phyloP scores from a whole-genome alignment of 164 flowering plant genomes.

The Cinnamomum chago region DNA sequence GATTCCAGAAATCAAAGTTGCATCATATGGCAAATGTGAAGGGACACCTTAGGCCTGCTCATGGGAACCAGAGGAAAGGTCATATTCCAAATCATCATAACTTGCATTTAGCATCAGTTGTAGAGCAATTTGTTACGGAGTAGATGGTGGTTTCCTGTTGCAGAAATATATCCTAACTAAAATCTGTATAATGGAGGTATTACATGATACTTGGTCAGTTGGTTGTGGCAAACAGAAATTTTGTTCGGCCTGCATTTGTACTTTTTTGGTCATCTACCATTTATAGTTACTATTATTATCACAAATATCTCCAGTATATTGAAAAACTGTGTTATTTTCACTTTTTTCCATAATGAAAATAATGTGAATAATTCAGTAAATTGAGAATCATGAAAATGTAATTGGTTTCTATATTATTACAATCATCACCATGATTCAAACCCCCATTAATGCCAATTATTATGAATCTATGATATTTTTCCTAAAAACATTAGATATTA shows the following conservation, averaged over 20 bases:
- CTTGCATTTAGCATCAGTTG: background rate
- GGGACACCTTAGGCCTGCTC: background rate
- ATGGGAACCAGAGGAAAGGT: background rate
- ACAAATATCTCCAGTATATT: no score
- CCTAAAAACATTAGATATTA: no score
- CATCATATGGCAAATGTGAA: background rate
- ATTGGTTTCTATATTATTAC: no score
- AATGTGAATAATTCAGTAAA: no score
- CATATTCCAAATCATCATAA: background rate
- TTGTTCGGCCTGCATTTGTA: background rate
- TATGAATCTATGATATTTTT: no score
- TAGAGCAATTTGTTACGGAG: background rate
- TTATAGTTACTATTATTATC: no score
- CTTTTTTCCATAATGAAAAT: no score
- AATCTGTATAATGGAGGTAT: background rate
- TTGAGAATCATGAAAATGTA: no score
- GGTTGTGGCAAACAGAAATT: background rate
- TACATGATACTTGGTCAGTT: background rate
- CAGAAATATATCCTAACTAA: background rate
- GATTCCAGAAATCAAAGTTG: slow-evolving; percentile 6
- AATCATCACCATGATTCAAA: no score
- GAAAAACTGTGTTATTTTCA: no score
- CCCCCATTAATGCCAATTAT: no score
- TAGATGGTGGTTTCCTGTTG: background rate
- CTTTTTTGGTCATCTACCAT: no score